Evolutionary conservation across 192 early-diverging fungal species (phyloP), one percentile per base, ranked within the genome.

Genomic region (Coemansia sp.): DNA sequence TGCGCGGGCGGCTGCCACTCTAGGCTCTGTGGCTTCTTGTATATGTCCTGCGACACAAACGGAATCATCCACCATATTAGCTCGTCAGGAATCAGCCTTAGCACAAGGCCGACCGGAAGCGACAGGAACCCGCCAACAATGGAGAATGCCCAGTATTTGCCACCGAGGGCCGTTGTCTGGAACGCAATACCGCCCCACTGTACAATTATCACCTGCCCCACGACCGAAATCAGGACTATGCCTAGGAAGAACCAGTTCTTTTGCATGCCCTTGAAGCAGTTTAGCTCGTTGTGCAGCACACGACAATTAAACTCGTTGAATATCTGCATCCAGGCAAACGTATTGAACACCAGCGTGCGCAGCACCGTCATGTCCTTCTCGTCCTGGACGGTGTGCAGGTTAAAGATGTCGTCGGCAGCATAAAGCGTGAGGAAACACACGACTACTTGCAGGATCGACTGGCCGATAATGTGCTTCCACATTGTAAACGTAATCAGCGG

Each of bases 391-490:
- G 78, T 72, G 61, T 86, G 78, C 46, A 86, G 82, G 30, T 82
- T 39, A 30, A 91, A 83, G 39, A 91, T 86, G 48, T 83, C 68
- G 64, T 83, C 83, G 55, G 85, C 86, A 11, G 73, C 76, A 48
- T 91, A 92, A n/a, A 90, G 68, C 13, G 89, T 79, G n/a, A 88
- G 73, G 60, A 95, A 82, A 30, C 88, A 92, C 22, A 94, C 84
- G 14, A 86, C 83, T 28, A 96, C 84, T 72, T 98, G 96, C 72
- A 92, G 89, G 22, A 97, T 74, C 9, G 89, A 85, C 81, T 99
- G 93, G 7, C 91, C 91, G 28, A 95, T 72, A 50, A 99, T 97
- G 86, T 93, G 91, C 68, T 93, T 94, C 90, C 92, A 96, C 98
- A 98, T 98, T 29, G 85, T 84, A 64, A 90, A 89, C 6, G 83